A percentile compares a stretch with the other conserved stretches of the same genome.
Conservation (phyloP, 2,329 filamentous ascomycete genomes). For the Penicillium hesseltinei region DNA sequence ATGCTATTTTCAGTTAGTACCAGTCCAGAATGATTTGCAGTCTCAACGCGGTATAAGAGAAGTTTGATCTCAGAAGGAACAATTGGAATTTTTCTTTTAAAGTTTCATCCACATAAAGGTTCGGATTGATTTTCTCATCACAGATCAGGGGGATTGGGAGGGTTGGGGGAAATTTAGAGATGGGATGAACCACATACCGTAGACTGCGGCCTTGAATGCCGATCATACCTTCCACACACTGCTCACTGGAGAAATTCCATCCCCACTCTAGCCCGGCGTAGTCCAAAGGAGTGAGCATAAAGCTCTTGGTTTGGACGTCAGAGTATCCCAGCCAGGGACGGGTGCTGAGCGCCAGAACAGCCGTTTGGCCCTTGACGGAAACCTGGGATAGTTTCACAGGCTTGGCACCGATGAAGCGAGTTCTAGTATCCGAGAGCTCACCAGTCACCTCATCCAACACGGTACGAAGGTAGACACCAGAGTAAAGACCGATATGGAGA, state of each 20-base stretch:
- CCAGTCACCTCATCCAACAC: conserved; percentile 94
- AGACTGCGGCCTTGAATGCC: conserved; percentile 87
- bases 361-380: conserved; percentile 78
- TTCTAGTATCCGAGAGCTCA: conserved; percentile 89
- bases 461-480: conserved; percentile 91
- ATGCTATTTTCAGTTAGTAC: conserved; percentile 56
- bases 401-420: conserved; percentile 89
- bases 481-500: conserved; percentile 92
- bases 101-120: conserved; percentile 47
- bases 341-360: conserved; percentile 85
- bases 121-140: conserved; percentile 44
- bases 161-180: conserved; percentile 25
- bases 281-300: conserved; percentile 87
- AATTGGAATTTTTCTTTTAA: conserved; percentile 65
- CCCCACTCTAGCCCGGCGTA: conserved; percentile 88
- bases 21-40: neutral
- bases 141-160: conserved; percentile 36
- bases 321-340: conserved; percentile 96
- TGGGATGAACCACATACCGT: conserved; percentile 58
- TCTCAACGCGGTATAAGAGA: neutral
- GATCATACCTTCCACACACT: conserved; percentile 90
- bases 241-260: conserved; percentile 94
- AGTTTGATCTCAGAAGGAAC: conserved; percentile 80
- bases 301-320: conserved; percentile 79
- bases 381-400: conserved; percentile 87